Percentiles rank a stretch among this genome's conserved stretches.
Conservation (phyloP, 2,329 filamentous ascomycete species). For the Uncinocarpus reesii region DNA sequence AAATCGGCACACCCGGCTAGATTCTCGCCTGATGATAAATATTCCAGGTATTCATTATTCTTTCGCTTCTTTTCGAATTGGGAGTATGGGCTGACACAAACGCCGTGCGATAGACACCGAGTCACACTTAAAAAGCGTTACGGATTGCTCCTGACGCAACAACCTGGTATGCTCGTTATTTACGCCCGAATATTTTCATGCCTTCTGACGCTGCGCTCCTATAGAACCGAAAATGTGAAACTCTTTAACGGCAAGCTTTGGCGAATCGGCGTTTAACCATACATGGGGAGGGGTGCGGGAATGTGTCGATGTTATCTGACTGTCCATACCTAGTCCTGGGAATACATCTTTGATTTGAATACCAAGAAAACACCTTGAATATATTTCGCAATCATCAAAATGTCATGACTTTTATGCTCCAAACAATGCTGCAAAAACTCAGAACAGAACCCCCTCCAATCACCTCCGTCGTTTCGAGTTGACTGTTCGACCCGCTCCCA, state of each 20-base stretch:
- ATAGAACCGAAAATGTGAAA: conserved; percentile 26
- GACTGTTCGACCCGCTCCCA: conserved; percentile 77
- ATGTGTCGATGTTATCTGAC: background rate
- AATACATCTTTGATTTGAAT: background rate
- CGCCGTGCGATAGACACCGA: conserved; percentile 55
- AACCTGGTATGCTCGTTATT: conserved; percentile 38
- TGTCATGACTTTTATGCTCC: conserved; percentile 10
- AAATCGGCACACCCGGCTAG: conserved; percentile 92
- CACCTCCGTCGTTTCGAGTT: conserved; percentile 57
- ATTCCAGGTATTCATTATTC: conserved; percentile 53
- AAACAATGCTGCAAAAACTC: background rate
- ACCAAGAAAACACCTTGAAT: too few relatives aligned
- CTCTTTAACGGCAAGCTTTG: conserved; percentile 15
- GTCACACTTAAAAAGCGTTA: conserved; percentile 93
- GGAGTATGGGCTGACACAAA: background rate
- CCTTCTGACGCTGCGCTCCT: conserved; percentile 12
- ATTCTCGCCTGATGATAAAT: conserved; percentile 98
- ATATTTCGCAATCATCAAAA: conserved; percentile 6
- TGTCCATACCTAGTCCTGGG: background rate
- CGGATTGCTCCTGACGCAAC: conserved; percentile 75
- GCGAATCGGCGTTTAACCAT: conserved; percentile 17
- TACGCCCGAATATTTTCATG: background rate
- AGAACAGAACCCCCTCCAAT: background rate
- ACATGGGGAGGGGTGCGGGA: background rate
- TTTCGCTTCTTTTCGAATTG: background rate